Evolutionary conservation across 495 filamentous ascomycete species (phyloP).

Genomic region (Penicillium malachiteum): DNA sequence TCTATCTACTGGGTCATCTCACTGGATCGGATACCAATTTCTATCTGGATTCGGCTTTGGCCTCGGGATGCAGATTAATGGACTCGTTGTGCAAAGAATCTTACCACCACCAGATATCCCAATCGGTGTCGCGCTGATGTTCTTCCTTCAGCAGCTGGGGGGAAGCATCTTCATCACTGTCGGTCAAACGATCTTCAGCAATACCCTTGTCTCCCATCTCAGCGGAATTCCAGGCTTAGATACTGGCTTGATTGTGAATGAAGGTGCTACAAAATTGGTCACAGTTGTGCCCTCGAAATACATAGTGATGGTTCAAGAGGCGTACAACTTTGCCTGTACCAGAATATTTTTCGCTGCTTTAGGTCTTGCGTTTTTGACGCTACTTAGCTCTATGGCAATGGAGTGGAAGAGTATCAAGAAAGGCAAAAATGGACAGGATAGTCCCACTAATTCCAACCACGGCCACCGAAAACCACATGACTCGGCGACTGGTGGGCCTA

Average conservation of each 20-base stretch:
- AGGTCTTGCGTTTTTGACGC: neutral
- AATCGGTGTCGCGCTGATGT: conserved; percentile 63
- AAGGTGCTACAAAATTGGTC: neutral
- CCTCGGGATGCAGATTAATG: conserved; percentile 63
- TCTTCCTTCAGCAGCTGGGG: conserved; percentile 69
- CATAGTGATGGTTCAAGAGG: neutral
- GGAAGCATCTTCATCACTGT: conserved; percentile 74
- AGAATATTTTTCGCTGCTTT: neutral
- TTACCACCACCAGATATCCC: conserved; percentile 61
- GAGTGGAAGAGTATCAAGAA: conserved; percentile 8
- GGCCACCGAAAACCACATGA: neutral
- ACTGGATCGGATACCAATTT: conserved; percentile 80
- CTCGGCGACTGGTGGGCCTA: neutral
- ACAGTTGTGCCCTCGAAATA: neutral
- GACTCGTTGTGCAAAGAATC: conserved; percentile 68
- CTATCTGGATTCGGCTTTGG: conserved; percentile 69
- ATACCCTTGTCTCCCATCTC: neutral
- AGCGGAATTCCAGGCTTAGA: neutral
- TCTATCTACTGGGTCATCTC: conserved; percentile 45
- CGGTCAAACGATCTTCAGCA: conserved; percentile 43
- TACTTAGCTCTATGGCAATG: neutral
- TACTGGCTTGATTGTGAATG: neutral
- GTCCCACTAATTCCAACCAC: neutral
- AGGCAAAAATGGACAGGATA: conserved; percentile 8
- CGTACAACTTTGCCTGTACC: neutral